Conservation (phyloP, 116 monocot genomes). For the Iris pallida region DNA sequence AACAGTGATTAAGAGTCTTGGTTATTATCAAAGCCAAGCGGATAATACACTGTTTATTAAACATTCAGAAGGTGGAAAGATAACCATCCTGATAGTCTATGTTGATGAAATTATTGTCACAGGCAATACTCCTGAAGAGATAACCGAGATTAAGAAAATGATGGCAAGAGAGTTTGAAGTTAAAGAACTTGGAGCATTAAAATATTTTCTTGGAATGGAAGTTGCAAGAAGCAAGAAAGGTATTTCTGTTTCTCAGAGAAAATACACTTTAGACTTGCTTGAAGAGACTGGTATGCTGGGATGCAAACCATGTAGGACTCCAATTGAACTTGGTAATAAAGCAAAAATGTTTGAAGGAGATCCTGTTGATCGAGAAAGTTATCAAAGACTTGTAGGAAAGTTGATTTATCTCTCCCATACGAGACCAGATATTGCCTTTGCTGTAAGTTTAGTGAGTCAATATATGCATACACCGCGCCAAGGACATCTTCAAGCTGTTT, state of each 20-base stretch:
- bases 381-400: too few relatives aligned
- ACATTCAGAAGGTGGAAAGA: not conserved
- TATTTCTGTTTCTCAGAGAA: not conserved
- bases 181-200: constrained; percentile 1
- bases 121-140: not conserved
- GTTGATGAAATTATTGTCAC: constrained; percentile 8
- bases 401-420: too few relatives aligned
- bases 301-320: too few relatives aligned
- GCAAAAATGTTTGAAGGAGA: too few relatives aligned
- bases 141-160: not conserved
- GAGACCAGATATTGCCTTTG: too few relatives aligned
- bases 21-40: not conserved
- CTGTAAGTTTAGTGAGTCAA: too few relatives aligned
- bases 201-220: not conserved
- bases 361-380: too few relatives aligned
- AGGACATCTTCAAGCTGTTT: too few relatives aligned
- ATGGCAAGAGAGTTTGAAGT: constrained; percentile 3
- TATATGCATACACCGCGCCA: too few relatives aligned
- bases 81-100: not conserved
- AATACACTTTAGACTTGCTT: not conserved
- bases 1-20: not conserved
- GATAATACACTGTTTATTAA: constrained; percentile 2
- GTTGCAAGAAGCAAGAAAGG: not conserved
- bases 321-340: too few relatives aligned
- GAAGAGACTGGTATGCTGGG: not conserved